Evolutionary conservation across 2,329 filamentous ascomycete species (phyloP), one percentile per base, ranked within the genome.

Genomic region (Bimuria novae-zelandiae): DNA sequence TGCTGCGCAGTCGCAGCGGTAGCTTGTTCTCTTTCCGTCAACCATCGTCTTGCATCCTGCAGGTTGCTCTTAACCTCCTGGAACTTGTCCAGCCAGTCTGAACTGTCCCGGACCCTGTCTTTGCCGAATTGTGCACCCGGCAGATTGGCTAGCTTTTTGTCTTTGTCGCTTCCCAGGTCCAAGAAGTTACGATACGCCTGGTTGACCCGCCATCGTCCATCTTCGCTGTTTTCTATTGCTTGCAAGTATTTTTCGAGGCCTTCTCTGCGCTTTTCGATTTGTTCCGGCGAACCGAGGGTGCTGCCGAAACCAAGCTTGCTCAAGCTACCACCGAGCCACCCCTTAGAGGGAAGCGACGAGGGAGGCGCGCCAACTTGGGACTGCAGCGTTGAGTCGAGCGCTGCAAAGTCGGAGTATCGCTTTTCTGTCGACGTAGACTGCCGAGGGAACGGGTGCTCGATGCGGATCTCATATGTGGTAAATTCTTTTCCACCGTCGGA

Each of bases 331-430:
- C 87, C 84, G 68, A 93, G 84, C 89, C 89, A 94, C 41, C 86
- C 85, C 70, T 94, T 94, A 12, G 77, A 77, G 1, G 90, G 90
- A 1, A 93, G 79, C 0, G 87, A 76, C 1, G 79, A 77, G 0
- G 90, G 90, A 7, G 90, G 89, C 17, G 88, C 68, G 62, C 85
- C 85, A 51, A 87, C 82, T 44, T 84, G 77, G 35, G 81, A 76
- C 17, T 80, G 79, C 7, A 95, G 81, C 3, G 82, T 75, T 25
- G 78, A 72, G 75, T 94, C 84, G 14, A 95, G 84, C 41, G 79
- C 72, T 50, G 79, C 77, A 68, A 94, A 94, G 70, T 94, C 90
- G 48, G 87, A 90, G 79, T 93, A 95, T 64, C 90, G 88, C 75
- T 92, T 93, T 66, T 87, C 85, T 4, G 92, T 80, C 59, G 89